Percentiles rank a stretch among this genome's conserved stretches.
These are phyloP conservation scores for Lecanoromycetidae sp. DNA, from an alignment of 2,329 filamentous ascomycete species.

Conservation along the genomic window DNA sequence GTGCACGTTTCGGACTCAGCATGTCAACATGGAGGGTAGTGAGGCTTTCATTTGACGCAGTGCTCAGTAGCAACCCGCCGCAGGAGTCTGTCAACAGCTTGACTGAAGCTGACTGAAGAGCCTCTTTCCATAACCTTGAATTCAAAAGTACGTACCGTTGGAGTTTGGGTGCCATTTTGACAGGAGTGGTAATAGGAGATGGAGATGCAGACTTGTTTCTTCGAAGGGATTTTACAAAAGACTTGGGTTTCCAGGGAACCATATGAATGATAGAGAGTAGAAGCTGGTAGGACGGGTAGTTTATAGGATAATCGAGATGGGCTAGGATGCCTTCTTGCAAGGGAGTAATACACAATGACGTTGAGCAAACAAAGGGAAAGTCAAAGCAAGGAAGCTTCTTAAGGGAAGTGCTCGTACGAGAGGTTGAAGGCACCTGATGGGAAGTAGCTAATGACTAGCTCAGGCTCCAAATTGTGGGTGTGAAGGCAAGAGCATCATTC, in stretches of 20 bases:
- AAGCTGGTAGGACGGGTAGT: background rate
- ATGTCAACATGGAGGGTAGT: too few relatives aligned
- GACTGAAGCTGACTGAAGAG: too few relatives aligned
- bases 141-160: too few relatives aligned
- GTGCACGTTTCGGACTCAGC: too few relatives aligned
- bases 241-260: background rate
- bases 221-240: background rate
- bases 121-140: too few relatives aligned
- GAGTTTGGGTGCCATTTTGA: constrained; percentile 24
- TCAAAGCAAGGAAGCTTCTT: background rate
- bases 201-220: background rate
- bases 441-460: constrained; percentile 6
- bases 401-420: background rate
- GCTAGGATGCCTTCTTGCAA: background rate
- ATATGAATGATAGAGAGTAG: background rate
- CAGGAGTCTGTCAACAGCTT: too few relatives aligned
- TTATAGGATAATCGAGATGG: background rate
- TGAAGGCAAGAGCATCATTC: background rate
- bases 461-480: background rate
- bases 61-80: too few relatives aligned
- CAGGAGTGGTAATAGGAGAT: constrained; percentile 11
- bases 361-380: background rate
- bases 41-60: too few relatives aligned
- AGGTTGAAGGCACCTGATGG: background rate
- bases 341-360: background rate